phyloP scores from a whole-genome alignment of 768 basidiomycete genomes.

The Crassisporium funariophilum region DNA sequence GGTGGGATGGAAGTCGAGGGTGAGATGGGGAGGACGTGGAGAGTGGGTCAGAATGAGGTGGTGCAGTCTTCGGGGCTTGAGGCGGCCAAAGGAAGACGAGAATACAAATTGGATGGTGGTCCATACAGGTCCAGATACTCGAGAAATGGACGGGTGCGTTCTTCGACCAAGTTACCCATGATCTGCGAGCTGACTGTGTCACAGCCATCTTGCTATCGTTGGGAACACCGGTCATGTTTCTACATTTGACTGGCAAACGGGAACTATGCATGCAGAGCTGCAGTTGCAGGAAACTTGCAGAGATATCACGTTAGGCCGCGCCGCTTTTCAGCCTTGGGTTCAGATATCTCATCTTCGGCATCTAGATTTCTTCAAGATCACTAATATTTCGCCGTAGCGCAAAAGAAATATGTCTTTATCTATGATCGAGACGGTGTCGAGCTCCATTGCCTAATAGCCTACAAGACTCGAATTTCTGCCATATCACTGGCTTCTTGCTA shows the following conservation, averaged over 20 bases:
- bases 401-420: conserved; percentile 94
- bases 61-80: conserved; percentile 65
- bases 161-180: too few relatives aligned
- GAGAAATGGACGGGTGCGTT: conserved; percentile 79
- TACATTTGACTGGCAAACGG: conserved; percentile 92
- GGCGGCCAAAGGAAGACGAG: conserved; percentile 73
- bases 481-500: conserved; percentile 92
- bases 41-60: conserved; percentile 82
- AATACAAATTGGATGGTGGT: conserved; percentile 83
- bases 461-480: conserved; percentile 90
- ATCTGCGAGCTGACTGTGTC: too few relatives aligned
- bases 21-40: conserved; percentile 88
- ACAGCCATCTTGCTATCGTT: conserved; percentile 83
- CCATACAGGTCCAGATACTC: conserved; percentile 86
- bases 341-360: conserved; percentile 3
- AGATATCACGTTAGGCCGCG: conserved; percentile 70
- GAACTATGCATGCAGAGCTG: conserved; percentile 82
- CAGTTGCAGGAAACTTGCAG: conserved; percentile 89
- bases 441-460: conserved; percentile 79
- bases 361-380: conserved; percentile 95
- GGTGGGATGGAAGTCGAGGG: conserved; percentile 78
- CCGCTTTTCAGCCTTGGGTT: neutral
- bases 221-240: conserved; percentile 86
- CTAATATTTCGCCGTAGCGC: conserved; percentile 91
- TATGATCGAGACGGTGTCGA: conserved; percentile 95